Evolutionary conservation across 768 basidiomycete species (phyloP).

Genomic region (Lenzites betulinus): DNA sequence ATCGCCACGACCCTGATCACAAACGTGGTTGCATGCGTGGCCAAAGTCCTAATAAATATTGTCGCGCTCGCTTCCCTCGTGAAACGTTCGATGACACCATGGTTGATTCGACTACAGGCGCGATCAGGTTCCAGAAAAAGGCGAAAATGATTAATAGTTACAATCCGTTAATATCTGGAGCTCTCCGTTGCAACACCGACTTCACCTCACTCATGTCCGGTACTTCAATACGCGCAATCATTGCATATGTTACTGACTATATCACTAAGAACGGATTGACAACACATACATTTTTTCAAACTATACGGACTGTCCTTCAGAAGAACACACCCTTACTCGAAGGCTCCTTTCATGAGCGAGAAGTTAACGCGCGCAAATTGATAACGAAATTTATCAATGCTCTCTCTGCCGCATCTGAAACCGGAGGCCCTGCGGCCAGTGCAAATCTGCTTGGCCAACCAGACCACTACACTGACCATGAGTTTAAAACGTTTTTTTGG

Average conservation of each 20-base stretch:
- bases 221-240: slow-evolving; percentile 40
- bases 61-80: not conserved
- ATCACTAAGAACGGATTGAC: slow-evolving; percentile 36
- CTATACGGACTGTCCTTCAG: not conserved
- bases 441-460: slow-evolving; percentile 9
- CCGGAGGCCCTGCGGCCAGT: slow-evolving; percentile 14
- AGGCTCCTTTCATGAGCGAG: slow-evolving; percentile 21
- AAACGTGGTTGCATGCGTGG: not conserved
- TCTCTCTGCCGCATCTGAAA: not conserved
- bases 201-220: slow-evolving; percentile 41
- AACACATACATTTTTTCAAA: not conserved
- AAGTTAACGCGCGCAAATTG: not conserved
- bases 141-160: slow-evolving; percentile 43
- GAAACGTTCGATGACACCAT: slow-evolving; percentile 17
- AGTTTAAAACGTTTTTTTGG: slow-evolving; percentile 14
- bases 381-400: slow-evolving; percentile 2
- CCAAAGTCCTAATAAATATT: not conserved
- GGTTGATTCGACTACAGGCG: slow-evolving; percentile 37
- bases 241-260: slow-evolving; percentile 47
- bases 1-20: not conserved
- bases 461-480: slow-evolving; percentile 17
- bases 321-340: not conserved
- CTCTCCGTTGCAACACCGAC: slow-evolving; percentile 43
- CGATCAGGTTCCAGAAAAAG: slow-evolving; percentile 29
- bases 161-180: slow-evolving; percentile 33